These are phyloP conservation scores for Lablab purpureus DNA, from an alignment of 306 rosid species.

Conservation along the genomic window DNA sequence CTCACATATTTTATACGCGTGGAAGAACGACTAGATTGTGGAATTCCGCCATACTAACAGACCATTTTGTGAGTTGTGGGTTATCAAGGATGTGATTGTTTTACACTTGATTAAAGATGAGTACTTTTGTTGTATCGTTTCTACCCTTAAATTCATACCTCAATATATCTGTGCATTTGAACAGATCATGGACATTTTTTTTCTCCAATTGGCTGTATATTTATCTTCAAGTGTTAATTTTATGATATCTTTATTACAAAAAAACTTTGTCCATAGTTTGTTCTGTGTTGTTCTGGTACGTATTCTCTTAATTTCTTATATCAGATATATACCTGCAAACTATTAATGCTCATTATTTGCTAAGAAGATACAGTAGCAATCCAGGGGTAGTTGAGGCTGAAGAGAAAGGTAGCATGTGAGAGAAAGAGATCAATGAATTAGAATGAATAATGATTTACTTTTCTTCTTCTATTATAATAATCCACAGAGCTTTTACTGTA, in stretches of 20 bases:
- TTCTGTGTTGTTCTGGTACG: slow-evolving; percentile 27
- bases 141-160: slow-evolving; percentile 45
- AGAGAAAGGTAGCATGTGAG: slow-evolving; percentile 6
- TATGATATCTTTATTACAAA: slow-evolving; percentile 47
- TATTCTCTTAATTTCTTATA: not conserved
- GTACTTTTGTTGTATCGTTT: slow-evolving; percentile 59
- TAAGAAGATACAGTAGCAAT: not conserved
- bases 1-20: slow-evolving; percentile 86
- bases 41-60: slow-evolving; percentile 61
- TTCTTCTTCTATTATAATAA: not conserved
- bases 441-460: not conserved
- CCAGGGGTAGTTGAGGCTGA: slow-evolving; percentile 55
- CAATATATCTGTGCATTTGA: slow-evolving; percentile 60
- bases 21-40: slow-evolving; percentile 82
- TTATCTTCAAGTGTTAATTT: slow-evolving; percentile 64
- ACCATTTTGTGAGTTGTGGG: slow-evolving; percentile 63
- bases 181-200: slow-evolving; percentile 55
- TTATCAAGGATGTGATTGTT: slow-evolving; percentile 56
- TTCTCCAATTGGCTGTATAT: slow-evolving; percentile 68
- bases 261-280: not conserved
- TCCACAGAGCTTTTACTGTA: slow-evolving; percentile 12
- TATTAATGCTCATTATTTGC: slow-evolving; percentile 5
- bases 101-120: slow-evolving; percentile 55
- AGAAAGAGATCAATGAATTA: slow-evolving; percentile 10
- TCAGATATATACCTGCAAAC: not conserved